Conservation (phyloP, 1,139 yeast species). For the Candida gigantensis region DNA sequence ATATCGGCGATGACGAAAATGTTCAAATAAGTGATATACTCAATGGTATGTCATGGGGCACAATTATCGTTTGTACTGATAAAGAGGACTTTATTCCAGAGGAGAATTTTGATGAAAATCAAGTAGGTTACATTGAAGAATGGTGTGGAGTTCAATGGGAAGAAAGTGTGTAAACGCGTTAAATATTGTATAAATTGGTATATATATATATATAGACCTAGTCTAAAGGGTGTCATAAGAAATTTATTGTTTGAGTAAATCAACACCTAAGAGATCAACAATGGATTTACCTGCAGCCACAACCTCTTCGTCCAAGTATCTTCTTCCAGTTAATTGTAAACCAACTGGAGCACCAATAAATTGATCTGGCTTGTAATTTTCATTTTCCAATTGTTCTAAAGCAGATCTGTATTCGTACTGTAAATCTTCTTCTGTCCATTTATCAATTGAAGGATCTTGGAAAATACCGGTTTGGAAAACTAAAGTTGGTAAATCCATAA, state of each 20-base stretch:
- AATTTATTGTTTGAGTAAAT: conserved; percentile 17
- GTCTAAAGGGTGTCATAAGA: too few relatives aligned
- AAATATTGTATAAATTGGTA: too few relatives aligned
- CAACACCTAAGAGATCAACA: conserved; percentile 26
- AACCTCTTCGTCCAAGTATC: conserved; percentile 44
- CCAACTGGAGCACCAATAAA: conserved; percentile 45
- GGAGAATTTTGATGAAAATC: conserved; percentile 53
- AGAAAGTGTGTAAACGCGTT: conserved; percentile 36
- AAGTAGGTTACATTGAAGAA: conserved; percentile 85
- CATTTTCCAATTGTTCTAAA: conserved; percentile 45
- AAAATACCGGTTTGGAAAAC: conserved; percentile 61
- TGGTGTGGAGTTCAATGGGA: conserved; percentile 98
- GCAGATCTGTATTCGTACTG: conserved; percentile 37
- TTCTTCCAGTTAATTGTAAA: conserved; percentile 41
- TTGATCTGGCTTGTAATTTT: conserved; percentile 32
- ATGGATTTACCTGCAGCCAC: conserved; percentile 42
- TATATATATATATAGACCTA: too few relatives aligned
- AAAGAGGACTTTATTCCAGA: conserved; percentile 65
- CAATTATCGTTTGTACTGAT: conserved; percentile 83
- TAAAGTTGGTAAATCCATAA: conserved; percentile 63
- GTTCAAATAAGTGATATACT: conserved; percentile 43
- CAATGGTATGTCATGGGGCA: conserved; percentile 98
- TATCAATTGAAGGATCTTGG: conserved; percentile 52
- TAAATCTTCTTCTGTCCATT: conserved; percentile 37
- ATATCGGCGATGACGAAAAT: conserved; percentile 24